Evolutionary conservation across 2,329 filamentous ascomycete species (phyloP).

Genomic region (Metarhizium humberi): DNA sequence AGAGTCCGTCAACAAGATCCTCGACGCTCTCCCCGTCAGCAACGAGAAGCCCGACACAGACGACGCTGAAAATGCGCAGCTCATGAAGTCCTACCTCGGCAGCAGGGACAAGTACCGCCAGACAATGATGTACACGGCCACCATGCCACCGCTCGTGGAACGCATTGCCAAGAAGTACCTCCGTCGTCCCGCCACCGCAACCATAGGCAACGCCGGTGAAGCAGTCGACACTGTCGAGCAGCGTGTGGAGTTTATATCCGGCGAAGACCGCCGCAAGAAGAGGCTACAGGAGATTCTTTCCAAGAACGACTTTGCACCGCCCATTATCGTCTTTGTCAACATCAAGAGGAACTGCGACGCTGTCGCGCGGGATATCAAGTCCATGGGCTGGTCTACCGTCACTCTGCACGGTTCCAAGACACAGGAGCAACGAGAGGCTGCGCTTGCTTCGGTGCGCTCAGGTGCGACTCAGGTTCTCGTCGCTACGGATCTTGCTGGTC

Average conservation of each 20-base stretch:
- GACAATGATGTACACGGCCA: constrained; percentile 99
- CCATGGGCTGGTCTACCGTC: constrained; percentile 82
- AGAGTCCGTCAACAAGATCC: constrained; percentile 93
- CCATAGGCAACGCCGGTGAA: constrained; percentile 88
- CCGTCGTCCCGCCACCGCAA: constrained; percentile 84
- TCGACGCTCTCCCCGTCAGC: constrained; percentile 81
- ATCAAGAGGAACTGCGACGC: constrained; percentile 99
- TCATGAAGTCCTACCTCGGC: constrained; percentile 75
- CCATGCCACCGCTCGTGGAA: constrained; percentile 88
- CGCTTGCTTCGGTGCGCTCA: constrained; percentile 72
- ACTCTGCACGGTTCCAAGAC: constrained; percentile 94
- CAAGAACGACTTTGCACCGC: constrained; percentile 70
- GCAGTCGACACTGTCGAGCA: constrained; percentile 97
- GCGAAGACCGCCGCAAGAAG: constrained; percentile 95
- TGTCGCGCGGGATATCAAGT: constrained; percentile 86
- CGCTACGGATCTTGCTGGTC: constrained; percentile 87
- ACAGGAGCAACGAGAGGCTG: constrained; percentile 93
- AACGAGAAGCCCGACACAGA: constrained; percentile 96
- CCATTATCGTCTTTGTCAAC: constrained; percentile 99
- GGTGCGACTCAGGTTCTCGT: constrained; percentile 82
- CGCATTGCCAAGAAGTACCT: constrained; percentile 96
- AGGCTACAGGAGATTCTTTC: constrained; percentile 83
- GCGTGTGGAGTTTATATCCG: constrained; percentile 80
- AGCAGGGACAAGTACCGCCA: constrained; percentile 78
- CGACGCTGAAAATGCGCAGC: constrained; percentile 72